Percentiles rank a stretch among this genome's conserved stretches.
Conservation (phyloP, 1,284 basidiomycete genomes). For the Ganoderma multipileum region DNA sequence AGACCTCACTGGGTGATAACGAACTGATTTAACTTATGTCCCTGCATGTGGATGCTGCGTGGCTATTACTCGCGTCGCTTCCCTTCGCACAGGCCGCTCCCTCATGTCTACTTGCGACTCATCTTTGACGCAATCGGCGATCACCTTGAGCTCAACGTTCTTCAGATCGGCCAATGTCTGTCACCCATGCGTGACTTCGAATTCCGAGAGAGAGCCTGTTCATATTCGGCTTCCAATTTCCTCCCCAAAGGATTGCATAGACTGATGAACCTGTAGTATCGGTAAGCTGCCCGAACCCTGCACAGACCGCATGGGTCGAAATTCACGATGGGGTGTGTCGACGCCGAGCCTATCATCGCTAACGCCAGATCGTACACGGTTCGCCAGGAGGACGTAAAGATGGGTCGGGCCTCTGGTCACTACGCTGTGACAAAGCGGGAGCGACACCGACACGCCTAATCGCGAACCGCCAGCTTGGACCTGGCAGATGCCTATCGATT, state of each 20-base stretch:
- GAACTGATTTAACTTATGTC: neutral
- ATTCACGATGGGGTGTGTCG: neutral
- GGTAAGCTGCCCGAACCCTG: neutral
- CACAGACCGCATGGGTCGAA: neutral
- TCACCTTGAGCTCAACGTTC: neutral
- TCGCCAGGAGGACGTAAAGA: conserved; percentile 11
- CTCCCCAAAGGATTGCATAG: neutral
- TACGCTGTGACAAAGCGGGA: neutral
- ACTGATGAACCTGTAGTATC: neutral
- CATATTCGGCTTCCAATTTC: neutral
- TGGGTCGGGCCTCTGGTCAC: neutral
- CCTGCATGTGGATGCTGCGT: conserved; percentile 22
- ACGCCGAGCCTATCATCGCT: neutral
- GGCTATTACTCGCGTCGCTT: conserved; percentile 12
- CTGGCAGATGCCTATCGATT: conserved; percentile 8
- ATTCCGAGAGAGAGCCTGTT: neutral
- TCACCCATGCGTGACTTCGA: neutral
- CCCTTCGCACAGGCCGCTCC: conserved; percentile 27
- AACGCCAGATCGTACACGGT: neutral
- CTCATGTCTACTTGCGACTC: conserved; percentile 17
- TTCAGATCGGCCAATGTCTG: conserved; percentile 14
- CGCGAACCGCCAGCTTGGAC: neutral
- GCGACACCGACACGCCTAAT: neutral
- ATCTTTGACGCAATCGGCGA: conserved; percentile 9
- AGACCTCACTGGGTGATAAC: neutral